Evolutionary conservation across 257 asterid genomes (phyloP).

Genomic region (Solanum tacnaense): DNA sequence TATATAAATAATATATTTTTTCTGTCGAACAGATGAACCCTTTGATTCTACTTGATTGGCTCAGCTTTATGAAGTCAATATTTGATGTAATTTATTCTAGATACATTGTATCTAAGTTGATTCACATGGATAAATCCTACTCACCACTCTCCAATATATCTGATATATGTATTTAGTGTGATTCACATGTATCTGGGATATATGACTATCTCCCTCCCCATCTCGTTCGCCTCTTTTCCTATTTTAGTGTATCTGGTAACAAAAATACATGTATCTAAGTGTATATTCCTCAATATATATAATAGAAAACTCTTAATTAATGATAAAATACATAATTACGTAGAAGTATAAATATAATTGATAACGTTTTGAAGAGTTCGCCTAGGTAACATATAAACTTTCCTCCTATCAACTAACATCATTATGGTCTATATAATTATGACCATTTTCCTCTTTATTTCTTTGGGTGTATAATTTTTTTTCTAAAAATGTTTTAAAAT

Average conservation of each 20-base stretch:
- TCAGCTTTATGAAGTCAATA: rapidly evolving
- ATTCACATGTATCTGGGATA: too few species aligned
- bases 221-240: rapidly evolving
- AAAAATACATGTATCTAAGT: too few species aligned
- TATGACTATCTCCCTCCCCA: neutral
- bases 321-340: too few species aligned
- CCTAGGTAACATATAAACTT: neutral
- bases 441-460: neutral
- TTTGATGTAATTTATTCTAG: rapidly evolving
- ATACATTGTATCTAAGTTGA: rapidly evolving
- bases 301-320: rapidly evolving
- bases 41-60: neutral
- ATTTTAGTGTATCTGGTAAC: too few species aligned
- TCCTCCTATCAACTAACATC: neutral
- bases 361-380: too few species aligned
- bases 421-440: neutral
- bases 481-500: neutral
- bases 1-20: too few species aligned
- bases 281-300: rapidly evolving
- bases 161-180: neutral
- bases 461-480: neutral
- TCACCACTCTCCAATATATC: neutral
- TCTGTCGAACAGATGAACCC: rapidly evolving
- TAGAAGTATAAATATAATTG: too few species aligned
- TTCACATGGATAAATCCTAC: too few species aligned